Percentiles rank a stretch among this genome's conserved stretches.
phyloP scores from a whole-genome alignment of 257 asterid species.

The Lavandula angustifolia region DNA sequence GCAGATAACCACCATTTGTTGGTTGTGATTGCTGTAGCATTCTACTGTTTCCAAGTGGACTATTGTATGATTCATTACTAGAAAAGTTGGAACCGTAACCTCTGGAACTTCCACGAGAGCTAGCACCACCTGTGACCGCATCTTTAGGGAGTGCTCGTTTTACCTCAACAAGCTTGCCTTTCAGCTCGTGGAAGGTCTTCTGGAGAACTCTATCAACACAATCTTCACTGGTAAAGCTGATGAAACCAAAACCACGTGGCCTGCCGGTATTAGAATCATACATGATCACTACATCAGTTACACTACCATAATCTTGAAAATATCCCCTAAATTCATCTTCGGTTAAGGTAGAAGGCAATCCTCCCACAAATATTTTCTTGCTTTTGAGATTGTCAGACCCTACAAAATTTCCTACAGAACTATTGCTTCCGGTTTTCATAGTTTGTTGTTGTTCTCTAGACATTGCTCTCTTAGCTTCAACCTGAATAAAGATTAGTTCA shows the following conservation, averaged over 20 bases:
- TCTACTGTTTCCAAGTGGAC: slow-evolving; percentile 27
- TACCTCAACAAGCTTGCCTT: slow-evolving; percentile 47
- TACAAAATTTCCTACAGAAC: slow-evolving; percentile 24
- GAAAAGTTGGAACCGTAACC: slow-evolving; percentile 33
- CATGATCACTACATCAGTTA: slow-evolving; percentile 48
- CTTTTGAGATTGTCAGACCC: slow-evolving; percentile 36
- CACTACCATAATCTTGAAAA: slow-evolving; percentile 38
- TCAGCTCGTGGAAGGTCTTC: slow-evolving; percentile 45
- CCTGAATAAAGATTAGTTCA: slow-evolving; percentile 15
- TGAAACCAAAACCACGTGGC: slow-evolving; percentile 55
- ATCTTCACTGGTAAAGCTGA: slow-evolving; percentile 48
- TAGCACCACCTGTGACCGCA: slow-evolving; percentile 35
- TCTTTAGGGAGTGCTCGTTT: slow-evolving; percentile 51
- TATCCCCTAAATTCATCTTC: slow-evolving; percentile 41
- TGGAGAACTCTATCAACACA: slow-evolving; percentile 44
- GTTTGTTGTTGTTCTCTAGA: slow-evolving; percentile 40
- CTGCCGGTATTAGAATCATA: slow-evolving; percentile 41
- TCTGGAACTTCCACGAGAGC: slow-evolving; percentile 29
- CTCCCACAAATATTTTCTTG: slow-evolving; percentile 52
- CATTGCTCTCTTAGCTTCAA: slow-evolving; percentile 42
- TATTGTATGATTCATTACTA: slow-evolving; percentile 16
- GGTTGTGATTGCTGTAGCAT: slow-evolving; percentile 27
- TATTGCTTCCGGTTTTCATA: slow-evolving; percentile 32
- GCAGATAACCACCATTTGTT: slow-evolving; percentile 25
- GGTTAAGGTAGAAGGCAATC: slow-evolving; percentile 43